Base-by-base conservation (phyloP, 352 stramenopile species). In the Blastocystis sp. region DNA sequence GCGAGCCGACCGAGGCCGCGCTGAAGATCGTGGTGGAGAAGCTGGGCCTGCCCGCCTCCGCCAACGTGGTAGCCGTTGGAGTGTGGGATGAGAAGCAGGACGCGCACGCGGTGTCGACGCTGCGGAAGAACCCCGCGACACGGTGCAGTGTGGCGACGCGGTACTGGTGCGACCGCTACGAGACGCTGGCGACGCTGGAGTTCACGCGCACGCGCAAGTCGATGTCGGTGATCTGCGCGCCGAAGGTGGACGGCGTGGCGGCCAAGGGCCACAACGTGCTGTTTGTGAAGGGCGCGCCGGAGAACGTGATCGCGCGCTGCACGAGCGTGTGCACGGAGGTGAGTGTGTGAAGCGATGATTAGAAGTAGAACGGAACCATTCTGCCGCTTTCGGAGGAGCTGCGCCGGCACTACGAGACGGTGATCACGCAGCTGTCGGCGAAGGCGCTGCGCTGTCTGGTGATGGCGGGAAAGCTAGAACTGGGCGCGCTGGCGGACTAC, bases 121-220 rank as follows among this genome's bases (percentile, higher is more conserved):
- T 19, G 38, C 38, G 19, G 19, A 59, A 19, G 38, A 19, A 77
- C 3, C 38, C 66, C 9, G 66, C 66, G 17, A 77, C 66, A 9
- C 3, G 53, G 38, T 56, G 14, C 14, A 10, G 40, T 34, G 52
- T 34, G 89, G 90, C 76, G 86, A 92, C 59, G 89, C 64, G 23
- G 43, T 38, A 71, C 17, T 94, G 82, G 95, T 96, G 89, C 90
- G 28, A 34, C 28, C 28, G 28, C 28, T 34, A 34, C 28, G 28
- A 34, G 28, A 34, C 28, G 28, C 28, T 94, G 34, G 96, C 95
- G 52, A 97, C 96, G 61, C 90, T 98, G 7, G 96, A 98, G 90
- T 98, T 98, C 89, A 96, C 93, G 76, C 93, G 96, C 14, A 94
- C 98, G 90, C 93, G 96, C 67, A 99, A 99, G 92, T 98, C 93